Base-by-base conservation (phyloP, 352 stramenopile species). In the Pythium folliculosum region DNA sequence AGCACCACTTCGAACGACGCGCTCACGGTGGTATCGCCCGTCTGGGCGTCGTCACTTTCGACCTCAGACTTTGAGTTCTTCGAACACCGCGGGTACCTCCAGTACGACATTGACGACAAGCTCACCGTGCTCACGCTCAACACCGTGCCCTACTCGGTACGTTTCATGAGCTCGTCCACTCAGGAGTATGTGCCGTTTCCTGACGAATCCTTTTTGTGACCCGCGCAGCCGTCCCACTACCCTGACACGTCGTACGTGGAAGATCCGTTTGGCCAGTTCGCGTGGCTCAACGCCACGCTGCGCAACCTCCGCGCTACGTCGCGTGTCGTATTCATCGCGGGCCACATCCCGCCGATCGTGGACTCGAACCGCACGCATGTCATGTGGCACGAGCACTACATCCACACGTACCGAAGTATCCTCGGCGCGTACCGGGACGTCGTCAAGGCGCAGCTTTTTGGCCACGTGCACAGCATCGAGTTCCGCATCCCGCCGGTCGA, bases 391-490 rank as follows among this genome's bases (percentile, higher is more conserved):
- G 73, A 88, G 37, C 67, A 77, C 62, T 98, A 97, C 72, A 87
- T 97, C 22, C 65, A 76, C 0, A 78, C 54, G 38, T 98, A 98
- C 80, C 83, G 89, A 65, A 30, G 63, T 3, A 91, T 97, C 40
- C 69, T 97, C 9, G 65, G 68, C 23, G 43, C 78, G 56, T 92
- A 87, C 66, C 38, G 77, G 0, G 71, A 82, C 22, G 71, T 90
- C 50, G 76, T 97, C 47, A 90, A 97, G 69, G 78, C 81, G 2
- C 87, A 95, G 70, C 71, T 98, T 44, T 98, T 96, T 80, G 94
- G 90, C 7, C 94, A 98, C 75, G 77, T 98, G 7, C 94, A 98
- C 76, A 91, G 82, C 19, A 78, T 97, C 67, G 94, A 98, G 77
- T 96, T 97, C 67, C 89, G 94, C 30, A 54, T 89, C 30, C 76